Evolutionary conservation across 176 grass and related monocot genomes (phyloP).

Genomic region (Cenchrus americanus): DNA sequence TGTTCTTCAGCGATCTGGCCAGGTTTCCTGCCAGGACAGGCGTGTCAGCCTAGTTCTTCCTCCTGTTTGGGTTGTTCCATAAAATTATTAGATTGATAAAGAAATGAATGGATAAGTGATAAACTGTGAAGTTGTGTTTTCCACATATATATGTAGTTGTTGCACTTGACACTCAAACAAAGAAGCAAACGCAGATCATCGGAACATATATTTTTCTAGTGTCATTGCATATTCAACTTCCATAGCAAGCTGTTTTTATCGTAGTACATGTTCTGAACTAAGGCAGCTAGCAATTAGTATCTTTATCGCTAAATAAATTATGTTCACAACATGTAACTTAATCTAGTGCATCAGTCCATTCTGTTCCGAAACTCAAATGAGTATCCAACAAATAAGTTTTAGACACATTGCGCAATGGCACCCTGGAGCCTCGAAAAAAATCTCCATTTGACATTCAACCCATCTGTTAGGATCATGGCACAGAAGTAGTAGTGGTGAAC

Average conservation of each 20-base stretch:
- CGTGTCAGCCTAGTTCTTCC: too few species aligned
- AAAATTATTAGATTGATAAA: constrained; percentile 8
- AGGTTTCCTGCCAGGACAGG: too few species aligned
- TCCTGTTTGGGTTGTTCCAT: too few species aligned
- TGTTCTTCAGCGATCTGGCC: too few species aligned
- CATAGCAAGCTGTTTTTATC: neutral
- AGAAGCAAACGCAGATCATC: neutral
- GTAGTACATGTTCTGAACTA: neutral
- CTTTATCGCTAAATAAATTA: too few species aligned
- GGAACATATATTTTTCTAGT: neutral
- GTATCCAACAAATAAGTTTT: neutral
- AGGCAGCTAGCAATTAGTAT: too few species aligned
- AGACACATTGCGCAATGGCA: neutral
- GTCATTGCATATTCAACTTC: neutral
- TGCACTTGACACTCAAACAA: neutral
- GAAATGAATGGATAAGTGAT: neutral
- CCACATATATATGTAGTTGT: neutral
- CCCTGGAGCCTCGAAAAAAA: neutral
- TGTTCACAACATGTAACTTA: neutral
- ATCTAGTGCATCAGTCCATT: neutral
- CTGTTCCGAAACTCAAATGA: neutral
- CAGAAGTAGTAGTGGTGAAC: too few species aligned
- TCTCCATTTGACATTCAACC: neutral
- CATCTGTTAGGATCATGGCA: too few species aligned
- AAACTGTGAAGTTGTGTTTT: neutral